Percentiles rank a stretch among this genome's conserved stretches.
Conservation (phyloP, 2,329 filamentous ascomycete genomes). For the Xylaria sp. region DNA sequence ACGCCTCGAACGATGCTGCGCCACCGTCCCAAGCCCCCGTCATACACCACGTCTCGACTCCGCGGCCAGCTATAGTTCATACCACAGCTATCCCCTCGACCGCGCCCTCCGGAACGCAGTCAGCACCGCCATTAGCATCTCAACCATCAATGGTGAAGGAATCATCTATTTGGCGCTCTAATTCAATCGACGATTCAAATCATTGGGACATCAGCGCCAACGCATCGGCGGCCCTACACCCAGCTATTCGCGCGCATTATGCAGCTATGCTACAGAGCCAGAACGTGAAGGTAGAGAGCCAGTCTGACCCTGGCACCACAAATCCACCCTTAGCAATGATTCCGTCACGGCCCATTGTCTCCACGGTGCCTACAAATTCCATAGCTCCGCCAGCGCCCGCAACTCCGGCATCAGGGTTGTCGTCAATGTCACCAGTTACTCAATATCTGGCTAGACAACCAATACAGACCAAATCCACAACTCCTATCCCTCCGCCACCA, state of each 20-base stretch:
- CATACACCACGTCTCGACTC: slow-evolving; percentile 8
- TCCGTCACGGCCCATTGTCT: slow-evolving; percentile 9
- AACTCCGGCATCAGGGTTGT: slow-evolving; percentile 4
- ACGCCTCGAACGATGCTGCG: neutral
- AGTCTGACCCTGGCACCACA: slow-evolving; percentile 12
- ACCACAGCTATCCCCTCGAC: slow-evolving; percentile 11
- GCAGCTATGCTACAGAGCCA: slow-evolving; percentile 47
- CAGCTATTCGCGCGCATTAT: slow-evolving; percentile 49
- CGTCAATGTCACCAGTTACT: slow-evolving; percentile 21
- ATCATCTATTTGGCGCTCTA: slow-evolving; percentile 23
- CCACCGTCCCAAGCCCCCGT: slow-evolving; percentile 12
- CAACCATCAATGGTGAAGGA: slow-evolving; percentile 17
- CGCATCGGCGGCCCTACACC: slow-evolving; percentile 44
- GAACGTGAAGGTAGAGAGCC: slow-evolving; percentile 36
- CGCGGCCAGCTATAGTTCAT: slow-evolving; percentile 15
- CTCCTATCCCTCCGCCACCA: slow-evolving; percentile 33
- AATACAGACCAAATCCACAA: slow-evolving; percentile 28
- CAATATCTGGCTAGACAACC: slow-evolving; percentile 20
- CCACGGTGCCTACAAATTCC: slow-evolving; percentile 11
- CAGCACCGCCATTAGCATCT: slow-evolving; percentile 20
- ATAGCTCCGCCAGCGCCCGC: slow-evolving; percentile 9
- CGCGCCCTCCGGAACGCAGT: slow-evolving; percentile 10
- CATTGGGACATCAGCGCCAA: slow-evolving; percentile 35
- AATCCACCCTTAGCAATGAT: slow-evolving; percentile 23
- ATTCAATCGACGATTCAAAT: slow-evolving; percentile 16